A percentile compares a stretch with the other conserved stretches of the same genome.
Evolutionary conservation across 768 basidiomycete species (phyloP).

Genomic region (Pleurotus cornucopiae): DNA sequence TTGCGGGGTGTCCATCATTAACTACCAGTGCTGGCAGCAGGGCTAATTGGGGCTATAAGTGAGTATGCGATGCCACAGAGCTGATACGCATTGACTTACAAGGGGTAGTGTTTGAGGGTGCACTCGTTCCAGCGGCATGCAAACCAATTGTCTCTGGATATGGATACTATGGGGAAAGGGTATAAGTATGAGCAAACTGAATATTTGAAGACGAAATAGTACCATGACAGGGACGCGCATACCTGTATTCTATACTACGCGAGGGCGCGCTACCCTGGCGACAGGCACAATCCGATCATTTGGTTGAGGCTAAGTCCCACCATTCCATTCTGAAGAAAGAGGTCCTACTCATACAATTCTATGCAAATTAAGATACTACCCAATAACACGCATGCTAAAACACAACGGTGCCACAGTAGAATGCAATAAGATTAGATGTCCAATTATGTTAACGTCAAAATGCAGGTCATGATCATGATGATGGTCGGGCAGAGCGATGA

Average conservation of each 20-base stretch:
- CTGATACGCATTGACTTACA: not conserved
- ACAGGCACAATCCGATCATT: conserved; percentile 1
- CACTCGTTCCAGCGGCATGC: not conserved
- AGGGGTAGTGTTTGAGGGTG: no score
- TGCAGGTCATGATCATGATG: not conserved
- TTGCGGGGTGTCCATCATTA: not conserved
- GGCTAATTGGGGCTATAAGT: not conserved
- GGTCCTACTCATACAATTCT: not conserved
- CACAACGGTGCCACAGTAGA: not conserved
- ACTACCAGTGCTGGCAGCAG: not conserved
- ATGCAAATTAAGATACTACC: not conserved
- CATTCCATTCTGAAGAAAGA: not conserved
- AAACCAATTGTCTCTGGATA: not conserved
- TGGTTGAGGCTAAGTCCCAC: not conserved
- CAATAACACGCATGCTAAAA: not conserved
- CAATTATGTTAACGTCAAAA: conserved; percentile 1
- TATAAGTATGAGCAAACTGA: no score
- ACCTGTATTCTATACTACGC: not conserved
- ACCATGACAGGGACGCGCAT: not conserved
- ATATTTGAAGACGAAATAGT: no score
- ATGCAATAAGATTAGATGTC: not conserved
- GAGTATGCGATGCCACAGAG: not conserved
- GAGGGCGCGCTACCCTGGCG: conserved; percentile 1
- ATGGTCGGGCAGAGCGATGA: conserved; percentile 7
- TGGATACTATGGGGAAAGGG: no score